phyloP scores from a whole-genome alignment of 2,329 filamentous ascomycete genomes.

The Curvularia hawaiiensis region DNA sequence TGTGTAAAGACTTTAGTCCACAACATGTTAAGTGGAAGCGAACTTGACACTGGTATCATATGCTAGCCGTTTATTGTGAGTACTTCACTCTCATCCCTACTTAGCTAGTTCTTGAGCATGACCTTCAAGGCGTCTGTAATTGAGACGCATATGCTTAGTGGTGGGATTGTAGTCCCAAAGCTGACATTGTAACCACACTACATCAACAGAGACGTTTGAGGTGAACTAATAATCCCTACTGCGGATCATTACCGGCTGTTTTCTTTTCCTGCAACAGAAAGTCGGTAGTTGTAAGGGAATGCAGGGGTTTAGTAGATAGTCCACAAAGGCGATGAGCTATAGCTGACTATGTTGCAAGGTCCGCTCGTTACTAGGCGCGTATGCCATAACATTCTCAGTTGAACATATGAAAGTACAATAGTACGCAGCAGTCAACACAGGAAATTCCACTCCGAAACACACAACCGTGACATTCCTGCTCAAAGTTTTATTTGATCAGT shows the following conservation, averaged over 20 bases:
- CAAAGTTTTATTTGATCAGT: neutral
- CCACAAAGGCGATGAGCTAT: neutral
- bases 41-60: too few relatives aligned
- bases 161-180: neutral
- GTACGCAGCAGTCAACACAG: neutral
- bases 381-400: neutral
- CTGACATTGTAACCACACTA: neutral
- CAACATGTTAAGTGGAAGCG: too few relatives aligned
- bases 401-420: neutral
- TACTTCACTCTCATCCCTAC: too few relatives aligned
- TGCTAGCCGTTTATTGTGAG: too few relatives aligned
- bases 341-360: neutral
- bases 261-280: neutral
- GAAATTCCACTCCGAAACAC: neutral
- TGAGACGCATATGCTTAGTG: neutral
- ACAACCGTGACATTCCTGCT: neutral
- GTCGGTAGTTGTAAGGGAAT: neutral
- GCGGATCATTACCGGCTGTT: neutral
- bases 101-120: too few relatives aligned
- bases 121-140: neutral
- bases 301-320: neutral
- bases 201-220: neutral
- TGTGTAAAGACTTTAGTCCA: too few relatives aligned
- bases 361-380: neutral
- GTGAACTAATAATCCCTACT: neutral